Evolutionary conservation across 2,329 filamentous ascomycete species (phyloP).

Genomic region (Penicillium digitatum): DNA sequence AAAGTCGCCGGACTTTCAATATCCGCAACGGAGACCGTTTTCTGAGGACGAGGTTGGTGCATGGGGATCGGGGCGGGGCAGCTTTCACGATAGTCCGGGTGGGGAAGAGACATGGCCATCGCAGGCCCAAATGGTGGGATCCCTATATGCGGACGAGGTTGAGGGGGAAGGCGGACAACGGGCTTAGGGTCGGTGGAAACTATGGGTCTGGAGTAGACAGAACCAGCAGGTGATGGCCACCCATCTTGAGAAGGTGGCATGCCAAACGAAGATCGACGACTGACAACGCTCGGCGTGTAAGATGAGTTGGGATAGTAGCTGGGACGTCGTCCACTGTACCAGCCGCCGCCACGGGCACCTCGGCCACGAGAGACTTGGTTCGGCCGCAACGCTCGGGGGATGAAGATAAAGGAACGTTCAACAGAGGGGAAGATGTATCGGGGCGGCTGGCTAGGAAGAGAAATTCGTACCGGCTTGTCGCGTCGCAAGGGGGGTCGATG

Average conservation of each 20-base stretch:
- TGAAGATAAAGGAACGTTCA: slow-evolving; percentile 96
- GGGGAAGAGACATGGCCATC: slow-evolving; percentile 42
- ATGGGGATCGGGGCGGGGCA: slow-evolving; percentile 65
- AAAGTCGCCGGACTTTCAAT: slow-evolving; percentile 77
- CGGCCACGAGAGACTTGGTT: slow-evolving; percentile 72
- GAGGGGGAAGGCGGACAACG: slow-evolving; percentile 77
- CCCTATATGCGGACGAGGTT: slow-evolving; percentile 35
- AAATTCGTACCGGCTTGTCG: slow-evolving; percentile 94
- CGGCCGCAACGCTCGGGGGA: slow-evolving; percentile 85
- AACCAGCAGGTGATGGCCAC: slow-evolving; percentile 75
- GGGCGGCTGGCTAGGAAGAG: slow-evolving; percentile 71
- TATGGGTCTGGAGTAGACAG: slow-evolving; percentile 65
- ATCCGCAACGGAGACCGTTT: slow-evolving; percentile 85
- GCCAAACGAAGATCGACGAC: slow-evolving; percentile 75
- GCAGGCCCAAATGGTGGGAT: slow-evolving; percentile 23
- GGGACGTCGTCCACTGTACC: slow-evolving; percentile 70
- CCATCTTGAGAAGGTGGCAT: slow-evolving; percentile 66
- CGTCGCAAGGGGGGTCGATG: slow-evolving; percentile 89
- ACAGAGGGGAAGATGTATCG: slow-evolving; percentile 87
- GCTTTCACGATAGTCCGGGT: slow-evolving; percentile 57
- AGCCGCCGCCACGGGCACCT: slow-evolving; percentile 66
- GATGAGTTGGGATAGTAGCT: slow-evolving; percentile 68
- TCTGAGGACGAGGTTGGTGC: slow-evolving; percentile 93
- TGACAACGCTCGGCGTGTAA: slow-evolving; percentile 83
- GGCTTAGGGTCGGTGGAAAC: slow-evolving; percentile 63